Percentiles rank a stretch among this genome's conserved stretches.
phyloP scores from a whole-genome alignment of 2,329 filamentous ascomycete species.

The Dendryphion nanum region DNA sequence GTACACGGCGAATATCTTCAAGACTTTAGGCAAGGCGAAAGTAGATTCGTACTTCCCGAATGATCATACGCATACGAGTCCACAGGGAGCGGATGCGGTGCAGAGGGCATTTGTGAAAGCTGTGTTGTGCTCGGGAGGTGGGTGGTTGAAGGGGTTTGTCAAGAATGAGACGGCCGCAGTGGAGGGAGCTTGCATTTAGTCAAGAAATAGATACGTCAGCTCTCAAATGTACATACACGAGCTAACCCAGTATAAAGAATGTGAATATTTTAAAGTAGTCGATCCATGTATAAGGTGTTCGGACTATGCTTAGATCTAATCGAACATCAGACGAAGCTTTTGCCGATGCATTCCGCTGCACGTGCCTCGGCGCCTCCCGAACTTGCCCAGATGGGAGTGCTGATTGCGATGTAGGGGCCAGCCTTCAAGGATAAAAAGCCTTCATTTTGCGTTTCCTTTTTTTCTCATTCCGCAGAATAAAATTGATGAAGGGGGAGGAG shows the following conservation, averaged over 20 bases:
- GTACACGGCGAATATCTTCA: slow-evolving; percentile 56
- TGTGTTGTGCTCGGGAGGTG: slow-evolving; percentile 50
- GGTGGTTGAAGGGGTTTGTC: slow-evolving; percentile 40
- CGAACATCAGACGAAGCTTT: too few species aligned
- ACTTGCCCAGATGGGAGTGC: neutral
- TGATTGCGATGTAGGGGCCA: neutral
- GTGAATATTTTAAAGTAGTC: too few species aligned
- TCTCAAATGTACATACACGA: too few species aligned
- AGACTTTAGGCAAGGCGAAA: slow-evolving; percentile 48
- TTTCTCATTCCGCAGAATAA: too few species aligned
- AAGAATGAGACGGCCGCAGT: slow-evolving; percentile 34
- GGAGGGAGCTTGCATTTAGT: slow-evolving; percentile 28
- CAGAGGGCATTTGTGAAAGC: slow-evolving; percentile 60
- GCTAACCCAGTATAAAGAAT: too few species aligned
- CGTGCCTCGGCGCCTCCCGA: slow-evolving; percentile 1
- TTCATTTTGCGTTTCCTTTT: neutral
- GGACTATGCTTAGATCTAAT: too few species aligned
- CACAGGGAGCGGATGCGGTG: slow-evolving; percentile 55
- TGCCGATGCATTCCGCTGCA: too few species aligned
- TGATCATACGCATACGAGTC: slow-evolving; percentile 63
- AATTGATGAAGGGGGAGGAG: too few species aligned
- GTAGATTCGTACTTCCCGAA: slow-evolving; percentile 57
- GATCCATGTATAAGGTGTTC: too few species aligned
- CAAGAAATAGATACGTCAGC: too few species aligned
- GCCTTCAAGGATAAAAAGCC: neutral